These are phyloP conservation scores for Zizania palustris DNA, from an alignment of 202 grass and related monocot genomes.

Conservation along the genomic window DNA sequence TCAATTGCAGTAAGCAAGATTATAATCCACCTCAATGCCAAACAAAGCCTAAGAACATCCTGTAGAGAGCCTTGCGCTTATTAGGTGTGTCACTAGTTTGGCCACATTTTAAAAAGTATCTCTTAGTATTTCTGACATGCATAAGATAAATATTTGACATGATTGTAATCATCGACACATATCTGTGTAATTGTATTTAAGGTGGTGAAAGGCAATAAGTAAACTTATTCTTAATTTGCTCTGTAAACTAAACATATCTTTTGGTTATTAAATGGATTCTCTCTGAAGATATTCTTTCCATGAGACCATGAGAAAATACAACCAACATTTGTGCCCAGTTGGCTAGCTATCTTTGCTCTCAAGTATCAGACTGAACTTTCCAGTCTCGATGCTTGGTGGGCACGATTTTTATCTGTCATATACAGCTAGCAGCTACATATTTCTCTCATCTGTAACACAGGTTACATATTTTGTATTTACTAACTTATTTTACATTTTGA, in stretches of 20 bases:
- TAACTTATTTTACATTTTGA: conserved; percentile 38
- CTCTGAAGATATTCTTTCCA: not conserved
- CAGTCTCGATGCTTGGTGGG: not conserved
- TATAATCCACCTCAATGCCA: not conserved
- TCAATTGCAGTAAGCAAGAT: not conserved
- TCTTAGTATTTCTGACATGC: not conserved
- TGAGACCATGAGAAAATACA: not conserved
- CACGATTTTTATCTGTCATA: not conserved
- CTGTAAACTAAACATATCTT: not conserved
- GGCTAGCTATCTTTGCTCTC: not conserved
- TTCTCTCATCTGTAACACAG: conserved; percentile 2
- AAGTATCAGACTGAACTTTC: not conserved
- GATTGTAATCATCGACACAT: not conserved
- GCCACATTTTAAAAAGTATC: not conserved
- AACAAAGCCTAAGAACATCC: not conserved
- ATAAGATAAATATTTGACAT: not conserved
- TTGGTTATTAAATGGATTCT: not conserved
- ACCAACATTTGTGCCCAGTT: not conserved
- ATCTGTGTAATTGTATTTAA: not conserved
- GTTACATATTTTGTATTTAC: conserved; percentile 8
- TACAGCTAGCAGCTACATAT: not conserved
- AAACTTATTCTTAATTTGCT: not conserved
- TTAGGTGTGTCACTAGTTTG: not conserved
- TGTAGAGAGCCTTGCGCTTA: conserved; percentile 18
- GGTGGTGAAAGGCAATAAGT: not conserved